These are phyloP conservation scores for Luvunga scandens DNA, from an alignment of 345 rosid genomes.

Conservation along the genomic window DNA sequence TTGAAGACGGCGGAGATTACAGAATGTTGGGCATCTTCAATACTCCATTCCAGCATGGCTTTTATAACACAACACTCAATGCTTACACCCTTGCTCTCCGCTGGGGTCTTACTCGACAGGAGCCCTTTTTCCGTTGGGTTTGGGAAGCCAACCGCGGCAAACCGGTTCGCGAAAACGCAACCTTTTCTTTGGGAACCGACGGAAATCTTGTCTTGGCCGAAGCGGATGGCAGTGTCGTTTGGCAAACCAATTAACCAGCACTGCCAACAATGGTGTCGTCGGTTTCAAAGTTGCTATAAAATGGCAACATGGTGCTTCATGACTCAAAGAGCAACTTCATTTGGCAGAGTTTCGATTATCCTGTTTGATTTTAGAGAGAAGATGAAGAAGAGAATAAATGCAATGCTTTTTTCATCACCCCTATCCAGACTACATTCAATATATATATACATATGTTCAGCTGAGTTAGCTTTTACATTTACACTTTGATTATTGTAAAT, in stretches of 20 bases:
- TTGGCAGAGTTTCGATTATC: constrained; percentile 60
- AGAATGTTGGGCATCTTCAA: constrained; percentile 17
- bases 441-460: too few species aligned
- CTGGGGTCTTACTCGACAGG: constrained; percentile 22
- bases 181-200: constrained; percentile 38
- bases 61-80: constrained; percentile 58
- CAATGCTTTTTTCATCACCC: too few species aligned
- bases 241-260: constrained; percentile 71
- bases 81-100: constrained; percentile 54
- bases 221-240: constrained; percentile 47
- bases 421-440: too few species aligned
- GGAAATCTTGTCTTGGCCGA: constrained; percentile 60
- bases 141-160: constrained; percentile 67
- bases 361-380: too few species aligned
- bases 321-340: constrained; percentile 38
- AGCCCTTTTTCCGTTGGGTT: constrained; percentile 35
- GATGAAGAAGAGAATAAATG: too few species aligned
- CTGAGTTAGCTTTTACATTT: too few species aligned
- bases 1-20: constrained; percentile 37
- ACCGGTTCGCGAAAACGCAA: constrained; percentile 58
- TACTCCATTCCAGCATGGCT: constrained; percentile 49
- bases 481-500: too few species aligned
- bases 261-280: constrained; percentile 51
- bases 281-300: constrained; percentile 47
- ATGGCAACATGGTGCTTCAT: constrained; percentile 58